phyloP scores from a whole-genome alignment of 257 asterid genomes.

The Gentiana dahurica region DNA sequence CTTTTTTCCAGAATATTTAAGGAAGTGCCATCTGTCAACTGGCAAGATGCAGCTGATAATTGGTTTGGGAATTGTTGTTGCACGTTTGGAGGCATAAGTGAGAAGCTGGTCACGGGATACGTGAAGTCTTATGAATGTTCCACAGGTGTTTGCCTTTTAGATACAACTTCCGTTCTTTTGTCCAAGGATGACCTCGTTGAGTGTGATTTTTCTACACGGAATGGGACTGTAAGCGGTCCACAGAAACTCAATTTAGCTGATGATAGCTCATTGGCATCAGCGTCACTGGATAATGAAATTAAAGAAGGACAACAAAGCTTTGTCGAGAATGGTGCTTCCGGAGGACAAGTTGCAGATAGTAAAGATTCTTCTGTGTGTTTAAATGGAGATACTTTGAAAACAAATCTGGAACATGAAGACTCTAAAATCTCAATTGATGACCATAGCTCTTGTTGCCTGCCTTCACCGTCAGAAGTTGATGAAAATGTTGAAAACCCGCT shows the following conservation, averaged over 20 bases:
- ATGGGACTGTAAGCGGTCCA: slow-evolving; percentile 11
- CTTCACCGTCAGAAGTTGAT: slow-evolving; percentile 22
- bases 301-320: slow-evolving; percentile 6
- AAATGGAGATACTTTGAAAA: slow-evolving; percentile 14
- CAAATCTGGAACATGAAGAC: slow-evolving; percentile 14
- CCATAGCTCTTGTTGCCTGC: slow-evolving; percentile 26
- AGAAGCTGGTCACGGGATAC: slow-evolving; percentile 56
- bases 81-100: slow-evolving; percentile 82
- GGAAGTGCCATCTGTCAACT: slow-evolving; percentile 88
- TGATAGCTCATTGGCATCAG: slow-evolving; percentile 6
- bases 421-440: slow-evolving; percentile 11
- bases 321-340: slow-evolving; percentile 11
- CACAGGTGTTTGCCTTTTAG: slow-evolving; percentile 66
- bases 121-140: slow-evolving; percentile 57
- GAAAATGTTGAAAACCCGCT: slow-evolving; percentile 16
- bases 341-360: slow-evolving; percentile 5
- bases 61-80: slow-evolving; percentile 99
- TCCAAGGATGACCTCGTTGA: slow-evolving; percentile 57
- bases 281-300: slow-evolving; percentile 13
- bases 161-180: slow-evolving; percentile 51
- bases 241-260: slow-evolving; percentile 16
- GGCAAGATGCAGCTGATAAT: slow-evolving; percentile 93
- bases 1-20: slow-evolving; percentile 37
- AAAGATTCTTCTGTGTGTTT: slow-evolving; percentile 1
- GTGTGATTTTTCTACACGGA: slow-evolving; percentile 29